phyloP scores from a whole-genome alignment of 768 basidiomycete genomes.

The Pleurotus djamor region DNA sequence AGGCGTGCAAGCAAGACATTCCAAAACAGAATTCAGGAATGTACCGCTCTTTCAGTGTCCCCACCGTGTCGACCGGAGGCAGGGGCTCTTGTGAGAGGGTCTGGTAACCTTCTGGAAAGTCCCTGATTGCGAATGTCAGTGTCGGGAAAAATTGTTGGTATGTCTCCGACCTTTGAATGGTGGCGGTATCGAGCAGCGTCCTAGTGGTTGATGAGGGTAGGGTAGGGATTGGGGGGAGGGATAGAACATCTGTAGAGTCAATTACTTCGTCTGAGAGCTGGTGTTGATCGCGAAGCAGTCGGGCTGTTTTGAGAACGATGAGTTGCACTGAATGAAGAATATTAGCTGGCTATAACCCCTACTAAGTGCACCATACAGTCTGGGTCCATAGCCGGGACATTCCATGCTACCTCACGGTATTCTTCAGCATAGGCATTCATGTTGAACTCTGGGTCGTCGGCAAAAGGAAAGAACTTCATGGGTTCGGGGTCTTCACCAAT shows the following conservation, averaged over 20 bases:
- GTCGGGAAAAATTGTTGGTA: background rate
- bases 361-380: slow-evolving; percentile 36
- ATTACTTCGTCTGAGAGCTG: slow-evolving; percentile 30
- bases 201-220: slow-evolving; percentile 17
- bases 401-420: slow-evolving; percentile 29
- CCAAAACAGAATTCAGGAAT: slow-evolving; percentile 41
- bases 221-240: slow-evolving; percentile 15
- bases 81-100: too few relatives aligned
- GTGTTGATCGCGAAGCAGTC: slow-evolving; percentile 29
- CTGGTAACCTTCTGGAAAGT: too few relatives aligned
- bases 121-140: too few relatives aligned
- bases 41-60: too few relatives aligned
- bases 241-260: slow-evolving; percentile 26
- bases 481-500: slow-evolving; percentile 58
- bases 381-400: slow-evolving; percentile 38
- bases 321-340: slow-evolving; percentile 36
- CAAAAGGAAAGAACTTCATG: slow-evolving; percentile 61
- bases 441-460: slow-evolving; percentile 54
- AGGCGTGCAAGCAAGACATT: slow-evolving; percentile 36
- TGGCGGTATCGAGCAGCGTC: slow-evolving; percentile 37
- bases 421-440: slow-evolving; percentile 18
- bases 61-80: too few relatives aligned
- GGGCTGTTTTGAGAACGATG: slow-evolving; percentile 42
- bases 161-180: slow-evolving; percentile 34
- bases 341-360: background rate